Evolutionary conservation across 768 basidiomycete genomes (phyloP).

Genomic region (Termitomyces bulborhizus): DNA sequence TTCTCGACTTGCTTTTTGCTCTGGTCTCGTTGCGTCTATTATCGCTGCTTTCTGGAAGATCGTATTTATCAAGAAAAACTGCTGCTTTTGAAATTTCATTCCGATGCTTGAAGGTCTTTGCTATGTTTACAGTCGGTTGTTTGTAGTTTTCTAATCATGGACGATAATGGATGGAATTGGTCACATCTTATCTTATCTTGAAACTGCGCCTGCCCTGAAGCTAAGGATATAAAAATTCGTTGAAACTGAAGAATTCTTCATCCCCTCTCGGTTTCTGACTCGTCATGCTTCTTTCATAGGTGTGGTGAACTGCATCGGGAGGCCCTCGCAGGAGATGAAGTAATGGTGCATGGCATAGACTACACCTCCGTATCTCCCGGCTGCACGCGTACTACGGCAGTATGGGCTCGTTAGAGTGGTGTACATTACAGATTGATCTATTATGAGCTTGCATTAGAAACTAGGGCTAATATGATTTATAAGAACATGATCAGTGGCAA

Average conservation of each 20-base stretch:
- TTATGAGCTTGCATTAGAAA: background rate
- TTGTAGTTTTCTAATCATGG: background rate
- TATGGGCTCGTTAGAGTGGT: constrained; percentile 82
- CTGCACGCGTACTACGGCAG: constrained; percentile 41
- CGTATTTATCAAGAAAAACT: background rate
- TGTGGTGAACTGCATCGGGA: constrained; percentile 37
- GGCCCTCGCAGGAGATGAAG: constrained; percentile 88
- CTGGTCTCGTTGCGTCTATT: background rate
- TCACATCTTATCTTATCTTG: constrained; percentile 6
- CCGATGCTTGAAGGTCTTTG: background rate
- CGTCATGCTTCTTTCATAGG: constrained; percentile 31
- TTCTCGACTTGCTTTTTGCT: background rate
- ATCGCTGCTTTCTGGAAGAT: background rate
- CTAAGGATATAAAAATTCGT: constrained; percentile 3
- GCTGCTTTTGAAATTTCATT: background rate
- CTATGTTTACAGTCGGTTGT: background rate
- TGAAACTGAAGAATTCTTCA: constrained; percentile 5
- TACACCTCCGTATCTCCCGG: constrained; percentile 87
- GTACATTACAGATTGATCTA: no score
- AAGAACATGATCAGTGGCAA: background rate
- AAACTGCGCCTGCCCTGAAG: constrained; percentile 19
- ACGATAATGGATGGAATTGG: background rate
- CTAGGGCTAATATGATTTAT: background rate
- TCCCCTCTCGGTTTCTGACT: constrained; percentile 40
- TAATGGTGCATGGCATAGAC: constrained; percentile 85